Percentiles rank a stretch among this genome's conserved stretches.
Conservation (phyloP, 2,329 filamentous ascomycete species). For the Aureobasidium zeae region DNA sequence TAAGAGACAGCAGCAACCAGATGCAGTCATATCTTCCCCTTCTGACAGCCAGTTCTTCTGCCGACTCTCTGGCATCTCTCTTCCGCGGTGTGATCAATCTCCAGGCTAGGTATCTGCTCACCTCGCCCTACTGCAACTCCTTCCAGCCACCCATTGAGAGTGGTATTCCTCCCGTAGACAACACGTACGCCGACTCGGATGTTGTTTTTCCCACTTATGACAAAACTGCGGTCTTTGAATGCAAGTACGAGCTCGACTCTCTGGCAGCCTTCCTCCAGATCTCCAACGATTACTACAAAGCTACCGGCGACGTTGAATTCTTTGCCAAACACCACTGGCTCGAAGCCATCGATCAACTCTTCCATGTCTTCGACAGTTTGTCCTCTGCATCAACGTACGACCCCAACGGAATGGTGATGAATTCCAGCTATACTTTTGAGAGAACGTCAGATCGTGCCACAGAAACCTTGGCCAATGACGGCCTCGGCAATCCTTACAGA, state of each 20-base stretch:
- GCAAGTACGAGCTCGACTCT: slow-evolving; percentile 47
- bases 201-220: slow-evolving; percentile 36
- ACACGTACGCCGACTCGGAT: slow-evolving; percentile 33
- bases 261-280: slow-evolving; percentile 44
- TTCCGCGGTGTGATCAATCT: slow-evolving; percentile 65
- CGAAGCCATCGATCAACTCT: slow-evolving; percentile 37
- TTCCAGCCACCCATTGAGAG: slow-evolving; percentile 45
- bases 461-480: slow-evolving; percentile 45
- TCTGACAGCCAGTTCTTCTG: slow-evolving; percentile 44
- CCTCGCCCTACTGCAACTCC: slow-evolving; percentile 47
- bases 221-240: slow-evolving; percentile 41
- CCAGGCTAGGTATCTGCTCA: slow-evolving; percentile 58
- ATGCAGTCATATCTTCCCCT: slow-evolving; percentile 60
- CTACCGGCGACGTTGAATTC: slow-evolving; percentile 39
- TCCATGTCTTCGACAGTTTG: slow-evolving; percentile 25
- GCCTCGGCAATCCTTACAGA: slow-evolving; percentile 41
- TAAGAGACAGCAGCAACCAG: slow-evolving; percentile 54
- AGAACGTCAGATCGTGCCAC: slow-evolving; percentile 37
- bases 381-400: slow-evolving; percentile 42
- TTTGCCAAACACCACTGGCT: slow-evolving; percentile 42
- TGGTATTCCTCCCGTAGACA: slow-evolving; percentile 31
- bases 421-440: slow-evolving; percentile 39
- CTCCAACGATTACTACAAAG: slow-evolving; percentile 41
- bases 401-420: slow-evolving; percentile 35
- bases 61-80: slow-evolving; percentile 54